Conservation (phyloP, 768 basidiomycete genomes). For the Suillus lakei region DNA sequence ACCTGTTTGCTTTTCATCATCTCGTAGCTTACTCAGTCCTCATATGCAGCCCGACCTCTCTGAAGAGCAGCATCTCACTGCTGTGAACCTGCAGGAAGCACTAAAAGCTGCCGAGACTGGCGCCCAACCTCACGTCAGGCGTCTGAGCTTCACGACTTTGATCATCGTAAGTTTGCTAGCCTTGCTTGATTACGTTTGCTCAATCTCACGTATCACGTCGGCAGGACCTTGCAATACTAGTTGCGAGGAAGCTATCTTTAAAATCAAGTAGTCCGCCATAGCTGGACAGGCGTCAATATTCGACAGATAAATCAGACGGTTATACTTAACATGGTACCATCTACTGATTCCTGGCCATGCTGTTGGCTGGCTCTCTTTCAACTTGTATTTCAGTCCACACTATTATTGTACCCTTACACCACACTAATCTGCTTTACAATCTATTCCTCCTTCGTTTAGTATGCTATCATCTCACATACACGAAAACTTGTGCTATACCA, state of each 20-base stretch:
- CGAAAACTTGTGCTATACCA: background rate
- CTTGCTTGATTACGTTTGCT: background rate
- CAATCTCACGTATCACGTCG: background rate
- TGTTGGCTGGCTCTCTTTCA: background rate
- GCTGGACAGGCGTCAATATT: too few relatives aligned
- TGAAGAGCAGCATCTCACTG: background rate
- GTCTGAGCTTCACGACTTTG: background rate
- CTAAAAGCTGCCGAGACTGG: background rate
- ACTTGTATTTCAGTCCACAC: background rate
- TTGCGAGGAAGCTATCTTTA: background rate
- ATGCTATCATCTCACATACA: background rate
- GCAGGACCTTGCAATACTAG: background rate
- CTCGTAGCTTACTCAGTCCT: background rate
- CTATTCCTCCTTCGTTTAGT: background rate
- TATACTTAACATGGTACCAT: too few relatives aligned
- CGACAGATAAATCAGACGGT: too few relatives aligned
- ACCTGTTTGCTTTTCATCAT: background rate
- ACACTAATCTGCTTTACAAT: background rate
- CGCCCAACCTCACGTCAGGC: conserved; percentile 1
- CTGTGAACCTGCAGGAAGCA: conserved; percentile 1
- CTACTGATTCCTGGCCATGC: background rate
- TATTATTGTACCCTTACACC: background rate
- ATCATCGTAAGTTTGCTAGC: conserved; percentile 6
- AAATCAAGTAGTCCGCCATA: background rate
- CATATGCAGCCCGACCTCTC: background rate